Evolutionary conservation across 768 basidiomycete genomes (phyloP), one percentile per base, ranked within the genome.

Genomic region (Lactarius akahatsu): DNA sequence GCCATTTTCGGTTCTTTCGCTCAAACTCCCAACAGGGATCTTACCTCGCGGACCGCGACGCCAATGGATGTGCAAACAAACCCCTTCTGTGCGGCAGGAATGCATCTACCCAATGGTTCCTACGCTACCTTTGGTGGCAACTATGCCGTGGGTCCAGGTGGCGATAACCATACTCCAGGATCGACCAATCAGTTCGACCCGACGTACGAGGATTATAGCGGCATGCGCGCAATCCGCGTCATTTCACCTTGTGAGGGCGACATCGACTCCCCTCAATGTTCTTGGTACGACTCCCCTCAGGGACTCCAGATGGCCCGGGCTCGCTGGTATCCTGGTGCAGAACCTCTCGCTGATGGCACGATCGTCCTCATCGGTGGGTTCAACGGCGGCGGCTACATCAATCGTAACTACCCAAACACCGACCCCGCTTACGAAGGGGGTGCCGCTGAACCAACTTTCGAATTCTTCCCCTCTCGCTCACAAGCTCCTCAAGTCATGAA

Each of bases 351-450:
- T 0, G 89, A 96, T 73, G 96, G 96, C 45, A 82, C 82, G 7
- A 78, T 95, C 41, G 87, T 85, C 11, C 81, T 96, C 71, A 87
- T 95, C 64, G 95, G 94, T 43, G 89, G 90, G 54, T 91, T 91
- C 73, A 82, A 84, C 60, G 86, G 83, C 65, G 91, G 90, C 66
- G 90, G 91, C 23, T 92, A 91, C 71, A 79, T 91, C 74, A 92
- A 92, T 76, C 78, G 88, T n/a, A 90, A 91, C 70, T 83, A 78
- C 54, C 90, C 89, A 23, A 87, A 88, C 71, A 76, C 70, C 15
- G 88, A 92, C 70, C 90, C 89, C 2, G 76, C 75, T 4, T 77
- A 72, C 36, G 82, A 86, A 70, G 89, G 88, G 55, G 86, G 86
- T 47, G 89, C 83, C 13, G 88, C 91, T 18, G 90, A 95, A 71